phyloP scores from a whole-genome alignment of 805 yeast genomes.

The Metschnikowia orientalis region DNA sequence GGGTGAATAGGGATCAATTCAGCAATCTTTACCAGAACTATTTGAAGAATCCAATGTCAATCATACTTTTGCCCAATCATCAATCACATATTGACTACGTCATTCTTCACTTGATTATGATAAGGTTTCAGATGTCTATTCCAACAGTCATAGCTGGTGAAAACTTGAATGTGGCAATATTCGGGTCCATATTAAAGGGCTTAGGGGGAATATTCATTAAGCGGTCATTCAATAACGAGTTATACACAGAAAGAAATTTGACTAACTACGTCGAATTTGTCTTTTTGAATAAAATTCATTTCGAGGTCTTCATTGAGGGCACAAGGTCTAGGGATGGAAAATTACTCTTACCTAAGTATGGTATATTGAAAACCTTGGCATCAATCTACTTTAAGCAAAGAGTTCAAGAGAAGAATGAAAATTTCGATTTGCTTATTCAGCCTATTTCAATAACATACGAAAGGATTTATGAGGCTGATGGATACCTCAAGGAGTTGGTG shows the following conservation, averaged over 20 bases:
- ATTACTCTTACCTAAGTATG: slow-evolving; percentile 56
- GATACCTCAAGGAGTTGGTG: slow-evolving; percentile 51
- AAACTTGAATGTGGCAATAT: slow-evolving; percentile 54
- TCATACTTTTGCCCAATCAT: slow-evolving; percentile 55
- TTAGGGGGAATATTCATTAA: slow-evolving; percentile 58
- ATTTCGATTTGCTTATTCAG: slow-evolving; percentile 38
- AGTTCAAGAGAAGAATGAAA: slow-evolving; percentile 12
- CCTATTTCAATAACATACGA: slow-evolving; percentile 60
- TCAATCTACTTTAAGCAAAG: slow-evolving; percentile 43
- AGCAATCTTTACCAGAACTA: slow-evolving; percentile 27
- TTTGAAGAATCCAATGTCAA: slow-evolving; percentile 39
- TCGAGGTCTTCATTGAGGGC: slow-evolving; percentile 65
- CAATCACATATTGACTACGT: slow-evolving; percentile 61
- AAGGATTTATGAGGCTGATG: slow-evolving; percentile 51
- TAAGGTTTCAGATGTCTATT: slow-evolving; percentile 48
- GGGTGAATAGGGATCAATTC: slow-evolving; percentile 33
- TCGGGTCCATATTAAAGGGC: slow-evolving; percentile 46
- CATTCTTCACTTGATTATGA: slow-evolving; percentile 49
- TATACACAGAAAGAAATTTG: slow-evolving; percentile 44
- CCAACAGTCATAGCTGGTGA: slow-evolving; percentile 67
- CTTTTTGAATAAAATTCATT: slow-evolving; percentile 43
- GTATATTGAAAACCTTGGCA: slow-evolving; percentile 50
- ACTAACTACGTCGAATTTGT: slow-evolving; percentile 46
- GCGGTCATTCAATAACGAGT: slow-evolving; percentile 42
- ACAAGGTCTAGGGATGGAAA: slow-evolving; percentile 65